Evolutionary conservation across 805 yeast species (phyloP), one percentile per base, ranked within the genome.

Genomic region (Ogataea pilisensis): DNA sequence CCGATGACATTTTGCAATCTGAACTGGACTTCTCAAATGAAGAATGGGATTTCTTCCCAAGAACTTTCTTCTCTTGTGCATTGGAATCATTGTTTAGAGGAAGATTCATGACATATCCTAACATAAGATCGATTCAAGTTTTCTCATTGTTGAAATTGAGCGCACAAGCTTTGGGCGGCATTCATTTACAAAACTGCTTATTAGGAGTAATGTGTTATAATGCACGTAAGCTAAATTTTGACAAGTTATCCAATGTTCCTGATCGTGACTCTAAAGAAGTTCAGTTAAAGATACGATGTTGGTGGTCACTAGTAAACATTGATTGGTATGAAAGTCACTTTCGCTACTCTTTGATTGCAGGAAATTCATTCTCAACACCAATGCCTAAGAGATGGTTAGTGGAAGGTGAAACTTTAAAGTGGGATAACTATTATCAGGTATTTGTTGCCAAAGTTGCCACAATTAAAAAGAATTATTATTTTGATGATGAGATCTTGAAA

Each of bases 251-350:
- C 8, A 31, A 43, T 4, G 8, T 6, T 2, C 21, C 35, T 8
- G 34, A 34, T 13, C 41, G 37, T 24, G 37, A 36, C 9, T 18
- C 37, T 3, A 35, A 28, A 18, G 46, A 45, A 9, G 25, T 32
- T 31, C 42, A 49, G 19, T 14, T 48, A 17, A 54, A 45, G 34
- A 28, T 46, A 5, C 32, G 45, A 20, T 42, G 46, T 18, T 60
- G 65, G 62, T 63, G 68, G 68, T 28, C 50, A 1, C 45, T 61
- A 18, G 48, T 62, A 6, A 51, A 49, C 7, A 42, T 52, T 25
- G 69, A 64, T 43, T 65, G 68, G 68, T 50, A 50, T 28, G 66
- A 65, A 31, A 56, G 53, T 25, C 46, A 47, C 24, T 54, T 52
- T 25, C 39, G 63, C 12, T 50, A 49, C 35, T 46, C 56, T 0